phyloP scores from a whole-genome alignment of 176 grass and related monocot genomes.

The sorghum (Sorghum bicolor) region Sorghum_bicolor_NCBIv3 NC_012879.2:18061501-18062000 shows the following conservation, averaged over 20 bases:
- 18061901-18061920: neutral
- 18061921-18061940: neutral
- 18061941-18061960: neutral
- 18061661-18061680: neutral
- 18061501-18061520: too few relatives aligned
- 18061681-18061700: neutral
- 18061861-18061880: neutral
- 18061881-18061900: neutral
- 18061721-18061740: too few relatives aligned
- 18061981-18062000: neutral
- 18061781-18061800: constrained; percentile 45
- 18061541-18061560: too few relatives aligned
- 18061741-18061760: constrained; percentile 25
- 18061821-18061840: constrained; percentile 15
- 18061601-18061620: neutral
- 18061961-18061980: too few relatives aligned
- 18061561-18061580: neutral
- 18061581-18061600: neutral
- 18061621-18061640: neutral
- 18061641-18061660: too few relatives aligned
- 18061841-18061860: neutral
- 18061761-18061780: constrained; percentile 46
- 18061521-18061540: too few relatives aligned
- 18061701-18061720: neutral
- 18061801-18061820: constrained; percentile 55